Conservation (phyloP, 2,329 filamentous ascomycete genomes). For the Aplosporella prunicola region DNA sequence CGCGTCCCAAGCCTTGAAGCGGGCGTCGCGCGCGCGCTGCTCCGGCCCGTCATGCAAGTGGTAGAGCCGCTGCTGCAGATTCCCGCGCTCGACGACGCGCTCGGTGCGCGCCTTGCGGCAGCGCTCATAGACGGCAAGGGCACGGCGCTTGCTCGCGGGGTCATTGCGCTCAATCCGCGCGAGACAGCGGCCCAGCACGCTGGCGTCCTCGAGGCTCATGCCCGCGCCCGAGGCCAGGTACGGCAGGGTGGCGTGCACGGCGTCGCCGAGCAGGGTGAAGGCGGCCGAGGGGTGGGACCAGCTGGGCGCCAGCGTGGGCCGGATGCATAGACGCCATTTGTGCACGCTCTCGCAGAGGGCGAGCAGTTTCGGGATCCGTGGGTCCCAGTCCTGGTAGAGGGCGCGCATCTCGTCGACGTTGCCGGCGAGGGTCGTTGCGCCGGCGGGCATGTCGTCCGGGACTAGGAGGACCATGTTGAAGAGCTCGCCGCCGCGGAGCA, state of each 20-base stretch:
- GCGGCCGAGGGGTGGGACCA: slow-evolving; percentile 50
- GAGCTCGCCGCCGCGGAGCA: slow-evolving; percentile 38
- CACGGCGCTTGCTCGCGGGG: slow-evolving; percentile 28
- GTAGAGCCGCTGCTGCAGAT: slow-evolving; percentile 53
- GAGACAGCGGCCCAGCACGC: slow-evolving; percentile 48
- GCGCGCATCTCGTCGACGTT: slow-evolving; percentile 46
- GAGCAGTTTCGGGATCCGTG: slow-evolving; percentile 43
- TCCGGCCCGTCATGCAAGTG: slow-evolving; percentile 51
- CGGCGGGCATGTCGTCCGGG: slow-evolving; percentile 41
- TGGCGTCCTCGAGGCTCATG: slow-evolving; percentile 53
- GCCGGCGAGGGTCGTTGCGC: slow-evolving; percentile 37
- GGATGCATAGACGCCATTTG: slow-evolving; percentile 53
- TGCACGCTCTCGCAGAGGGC: slow-evolving; percentile 48
- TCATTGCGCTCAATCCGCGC: slow-evolving; percentile 31
- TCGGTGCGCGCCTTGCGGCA: slow-evolving; percentile 51
- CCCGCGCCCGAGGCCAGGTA: slow-evolving; percentile 51
- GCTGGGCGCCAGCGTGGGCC: slow-evolving; percentile 41
- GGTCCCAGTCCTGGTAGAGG: slow-evolving; percentile 50
- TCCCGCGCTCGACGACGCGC: slow-evolving; percentile 50
- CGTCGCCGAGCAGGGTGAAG: slow-evolving; percentile 54
- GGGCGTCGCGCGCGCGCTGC: slow-evolving; percentile 44
- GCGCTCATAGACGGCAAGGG: slow-evolving; percentile 43
- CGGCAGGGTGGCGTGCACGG: slow-evolving; percentile 55
- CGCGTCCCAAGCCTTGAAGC: slow-evolving; percentile 19
- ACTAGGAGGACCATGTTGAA: slow-evolving; percentile 45